Conservation (phyloP, 768 basidiomycete species). For the Termitomyces sp. region DNA sequence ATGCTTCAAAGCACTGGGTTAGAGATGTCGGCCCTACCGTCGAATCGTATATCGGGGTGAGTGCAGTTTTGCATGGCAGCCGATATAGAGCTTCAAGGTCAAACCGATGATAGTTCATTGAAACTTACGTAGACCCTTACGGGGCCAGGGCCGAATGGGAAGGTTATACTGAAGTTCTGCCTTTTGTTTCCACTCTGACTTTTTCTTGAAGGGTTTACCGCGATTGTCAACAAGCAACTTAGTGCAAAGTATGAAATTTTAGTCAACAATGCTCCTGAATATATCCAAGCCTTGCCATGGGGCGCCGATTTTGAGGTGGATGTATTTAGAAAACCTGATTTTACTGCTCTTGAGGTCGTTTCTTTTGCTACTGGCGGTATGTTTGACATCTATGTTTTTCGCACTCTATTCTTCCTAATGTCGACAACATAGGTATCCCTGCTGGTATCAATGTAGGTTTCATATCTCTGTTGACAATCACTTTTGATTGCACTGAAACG, state of each 20-base stretch:
- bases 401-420: background rate
- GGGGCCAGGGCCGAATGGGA: slow-evolving; percentile 94
- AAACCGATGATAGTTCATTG: slow-evolving; percentile 47
- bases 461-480: background rate
- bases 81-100: background rate
- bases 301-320: slow-evolving; percentile 64
- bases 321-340: slow-evolving; percentile 81
- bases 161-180: slow-evolving; percentile 34
- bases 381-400: slow-evolving; percentile 14
- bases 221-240: slow-evolving; percentile 80
- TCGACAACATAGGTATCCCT: slow-evolving; percentile 57
- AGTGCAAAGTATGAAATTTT: slow-evolving; percentile 78
- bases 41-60: slow-evolving; percentile 76
- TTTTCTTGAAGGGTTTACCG: slow-evolving; percentile 66
- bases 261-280: slow-evolving; percentile 68
- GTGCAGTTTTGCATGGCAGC: slow-evolving; percentile 11
- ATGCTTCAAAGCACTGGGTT: slow-evolving; percentile 77
- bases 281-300: slow-evolving; percentile 84
- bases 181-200: slow-evolving; percentile 1
- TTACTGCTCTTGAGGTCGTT: slow-evolving; percentile 79
- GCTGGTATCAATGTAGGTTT: slow-evolving; percentile 72
- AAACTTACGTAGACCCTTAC: slow-evolving; percentile 86
- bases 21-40: slow-evolving; percentile 84
- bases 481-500: background rate
- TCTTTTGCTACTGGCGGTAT: slow-evolving; percentile 79